Percentiles rank a stretch among this genome's conserved stretches.
Evolutionary conservation across 371 early-diverging fungal genomes (phyloP).

Genomic region (Coemansia linderi): DNA sequence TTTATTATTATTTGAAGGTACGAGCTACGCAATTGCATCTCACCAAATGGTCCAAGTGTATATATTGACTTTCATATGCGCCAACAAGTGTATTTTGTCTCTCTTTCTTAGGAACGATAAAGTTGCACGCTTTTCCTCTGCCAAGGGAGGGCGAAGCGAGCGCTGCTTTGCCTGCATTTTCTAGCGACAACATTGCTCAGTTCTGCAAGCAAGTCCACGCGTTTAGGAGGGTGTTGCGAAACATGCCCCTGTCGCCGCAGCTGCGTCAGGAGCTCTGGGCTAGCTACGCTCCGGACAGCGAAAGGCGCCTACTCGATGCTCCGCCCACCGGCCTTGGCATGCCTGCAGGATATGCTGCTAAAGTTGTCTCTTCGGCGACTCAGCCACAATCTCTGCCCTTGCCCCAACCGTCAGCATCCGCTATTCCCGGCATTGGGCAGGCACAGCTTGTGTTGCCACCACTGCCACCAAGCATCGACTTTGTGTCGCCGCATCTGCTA

Average conservation of each 20-base stretch:
- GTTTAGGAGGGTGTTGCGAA: slow-evolving; percentile 77
- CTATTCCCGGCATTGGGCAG: slow-evolving; percentile 21
- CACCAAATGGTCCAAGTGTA: not conserved
- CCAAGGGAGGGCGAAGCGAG: not conserved
- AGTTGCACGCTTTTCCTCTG: slow-evolving; percentile 5
- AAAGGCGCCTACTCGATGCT: slow-evolving; percentile 56
- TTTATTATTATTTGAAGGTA: slow-evolving; percentile 1
- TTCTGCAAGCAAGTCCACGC: slow-evolving; percentile 80
- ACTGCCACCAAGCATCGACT: slow-evolving; percentile 45
- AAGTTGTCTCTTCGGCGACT: slow-evolving; percentile 42
- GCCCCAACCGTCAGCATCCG: slow-evolving; percentile 29
- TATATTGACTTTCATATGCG: not conserved
- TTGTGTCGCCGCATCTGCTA: slow-evolving; percentile 61
- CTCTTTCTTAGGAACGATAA: slow-evolving; percentile 7
- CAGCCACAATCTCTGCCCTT: slow-evolving; percentile 11
- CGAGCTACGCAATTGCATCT: not conserved
- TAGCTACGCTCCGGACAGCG: slow-evolving; percentile 36
- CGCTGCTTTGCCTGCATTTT: slow-evolving; percentile 55
- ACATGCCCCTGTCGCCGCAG: slow-evolving; percentile 72
- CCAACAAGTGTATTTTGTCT: not conserved
- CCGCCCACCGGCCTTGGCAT: slow-evolving; percentile 31
- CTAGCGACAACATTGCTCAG: slow-evolving; percentile 65
- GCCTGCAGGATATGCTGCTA: slow-evolving; percentile 39
- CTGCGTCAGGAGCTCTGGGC: slow-evolving; percentile 70
- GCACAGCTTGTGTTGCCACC: slow-evolving; percentile 35